Conservation (phyloP, 352 stramenopile species). For the Globisporangium megalacanthum region DNA sequence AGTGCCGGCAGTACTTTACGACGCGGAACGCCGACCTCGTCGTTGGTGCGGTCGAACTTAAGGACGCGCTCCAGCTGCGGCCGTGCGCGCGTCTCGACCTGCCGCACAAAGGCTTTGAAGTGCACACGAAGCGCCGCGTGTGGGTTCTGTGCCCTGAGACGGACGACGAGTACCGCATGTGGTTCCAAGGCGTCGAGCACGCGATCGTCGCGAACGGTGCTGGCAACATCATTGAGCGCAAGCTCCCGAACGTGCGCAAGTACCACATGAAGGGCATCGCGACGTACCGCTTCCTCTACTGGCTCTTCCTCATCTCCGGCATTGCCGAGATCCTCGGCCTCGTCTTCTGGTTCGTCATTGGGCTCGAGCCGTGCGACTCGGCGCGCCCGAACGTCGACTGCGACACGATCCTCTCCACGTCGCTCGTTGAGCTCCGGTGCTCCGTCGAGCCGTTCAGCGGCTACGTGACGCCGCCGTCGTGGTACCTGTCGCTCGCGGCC, state of each 20-base stretch:
- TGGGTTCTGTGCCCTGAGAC: constrained; percentile 84
- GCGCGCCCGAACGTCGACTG: constrained; percentile 41
- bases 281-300: constrained; percentile 75
- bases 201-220: constrained; percentile 69
- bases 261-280: constrained; percentile 86
- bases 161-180: constrained; percentile 81
- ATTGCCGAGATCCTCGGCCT: constrained; percentile 67
- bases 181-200: constrained; percentile 76
- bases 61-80: constrained; percentile 80
- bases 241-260: constrained; percentile 84
- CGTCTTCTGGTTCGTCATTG: constrained; percentile 79
- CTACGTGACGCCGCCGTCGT: constrained; percentile 59
- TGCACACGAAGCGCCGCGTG: constrained; percentile 75
- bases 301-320: constrained; percentile 67
- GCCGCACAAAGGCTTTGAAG: constrained; percentile 74
- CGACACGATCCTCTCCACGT: constrained; percentile 53
- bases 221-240: constrained; percentile 83
- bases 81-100: constrained; percentile 75
- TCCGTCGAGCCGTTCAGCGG: constrained; percentile 48
- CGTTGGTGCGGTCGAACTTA: constrained; percentile 75
- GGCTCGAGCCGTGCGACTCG: constrained; percentile 65
- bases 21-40: constrained; percentile 79
- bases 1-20: constrained; percentile 86
- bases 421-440: constrained; percentile 55
- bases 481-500: constrained; percentile 66